Percentiles rank a stretch among this genome's conserved stretches.
Conservation (phyloP, 2,329 filamentous ascomycete species). For the Claviceps lovelessii region DNA sequence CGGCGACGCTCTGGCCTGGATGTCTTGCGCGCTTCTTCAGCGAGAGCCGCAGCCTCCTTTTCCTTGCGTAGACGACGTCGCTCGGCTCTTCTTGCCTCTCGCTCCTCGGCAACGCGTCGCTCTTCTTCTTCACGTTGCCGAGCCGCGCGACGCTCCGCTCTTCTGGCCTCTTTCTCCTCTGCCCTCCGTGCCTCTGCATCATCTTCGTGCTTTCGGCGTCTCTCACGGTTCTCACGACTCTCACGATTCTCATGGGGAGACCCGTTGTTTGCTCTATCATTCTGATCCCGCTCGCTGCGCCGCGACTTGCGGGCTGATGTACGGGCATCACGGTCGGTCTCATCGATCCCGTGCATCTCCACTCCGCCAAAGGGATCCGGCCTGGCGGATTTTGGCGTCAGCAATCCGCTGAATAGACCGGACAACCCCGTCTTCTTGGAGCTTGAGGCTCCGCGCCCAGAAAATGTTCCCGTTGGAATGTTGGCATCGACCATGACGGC, state of each 20-base stretch:
- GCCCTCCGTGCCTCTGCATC: constrained; percentile 37
- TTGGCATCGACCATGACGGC: constrained; percentile 23
- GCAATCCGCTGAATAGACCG: constrained; percentile 48
- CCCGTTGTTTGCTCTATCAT: constrained; percentile 30
- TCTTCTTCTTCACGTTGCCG: constrained; percentile 35
- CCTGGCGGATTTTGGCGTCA: constrained; percentile 29
- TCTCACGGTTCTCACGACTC: constrained; percentile 41
- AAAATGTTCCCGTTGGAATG: constrained; percentile 17
- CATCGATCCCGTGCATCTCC: constrained; percentile 29
- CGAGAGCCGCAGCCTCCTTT: constrained; percentile 28
- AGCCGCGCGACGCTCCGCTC: constrained; percentile 37
- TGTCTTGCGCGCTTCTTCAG: constrained; percentile 29
- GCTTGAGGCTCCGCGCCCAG: constrained; percentile 21
- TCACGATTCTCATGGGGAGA: constrained; percentile 42
- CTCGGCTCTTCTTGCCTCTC: constrained; percentile 34
- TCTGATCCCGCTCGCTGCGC: constrained; percentile 36
- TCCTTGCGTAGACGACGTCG: constrained; percentile 36
- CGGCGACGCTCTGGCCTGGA: constrained; percentile 37
- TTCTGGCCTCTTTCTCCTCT: constrained; percentile 45
- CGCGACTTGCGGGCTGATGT: constrained; percentile 47
- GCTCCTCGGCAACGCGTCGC: constrained; percentile 33
- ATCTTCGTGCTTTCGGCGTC: constrained; percentile 40
- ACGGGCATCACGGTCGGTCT: constrained; percentile 46
- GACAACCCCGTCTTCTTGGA: constrained; percentile 41
- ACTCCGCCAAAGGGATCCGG: constrained; percentile 36